Base-by-base conservation (phyloP, 2,329 filamentous ascomycete genomes). In the Lachnellula occidentalis region DNA sequence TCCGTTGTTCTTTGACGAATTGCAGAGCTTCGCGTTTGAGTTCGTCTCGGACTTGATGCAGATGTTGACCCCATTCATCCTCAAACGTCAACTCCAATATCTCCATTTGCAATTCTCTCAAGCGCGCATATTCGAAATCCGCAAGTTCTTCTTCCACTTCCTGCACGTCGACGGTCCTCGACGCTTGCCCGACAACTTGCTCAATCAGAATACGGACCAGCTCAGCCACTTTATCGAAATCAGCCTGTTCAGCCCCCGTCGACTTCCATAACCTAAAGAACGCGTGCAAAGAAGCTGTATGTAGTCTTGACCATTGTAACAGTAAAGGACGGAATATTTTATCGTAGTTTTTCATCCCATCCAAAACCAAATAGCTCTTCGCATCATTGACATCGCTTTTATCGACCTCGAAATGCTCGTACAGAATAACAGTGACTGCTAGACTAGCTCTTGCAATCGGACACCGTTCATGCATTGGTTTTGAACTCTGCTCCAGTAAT, bases 1-100 rank as follows among this genome's bases (percentile, higher is more conserved):
- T 88, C 37, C 94, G 85, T 71, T 99, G 94, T 73, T 99, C 94
- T 72, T 96, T 96, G 72, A 97, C 89, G 67, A 99, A 99, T 66
- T 96, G 90, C 51, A 96, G 74, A 11, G 92, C 91, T 71, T 99
- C 94, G 65, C 92, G 85, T 63, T 90, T 88, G 45, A 97, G 78
- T 70, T 95, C 90, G 52, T 96, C 90, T 34, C 91, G 87, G n/a
- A 96, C 89, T 72, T 94, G 90, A 60, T 82, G 82, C 27, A 99
- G 78, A 71, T 97, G 91, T 58, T 88, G 83, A 12, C 92, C 92
- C 94, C 94, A 99, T 48, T 88, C 88, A 68, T 95, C 90, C 69
- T 97, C 92, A 67, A 97, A 97, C 0, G 90, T 89, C 60, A 94
- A 76, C 68, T 95, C 90, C 4, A 97, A 76, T 11, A 96, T 78